Evolutionary conservation across 2,329 filamentous ascomycete genomes (phyloP), one percentile per base, ranked within the genome.

Genomic region (Dryadomyces quercivorus): DNA sequence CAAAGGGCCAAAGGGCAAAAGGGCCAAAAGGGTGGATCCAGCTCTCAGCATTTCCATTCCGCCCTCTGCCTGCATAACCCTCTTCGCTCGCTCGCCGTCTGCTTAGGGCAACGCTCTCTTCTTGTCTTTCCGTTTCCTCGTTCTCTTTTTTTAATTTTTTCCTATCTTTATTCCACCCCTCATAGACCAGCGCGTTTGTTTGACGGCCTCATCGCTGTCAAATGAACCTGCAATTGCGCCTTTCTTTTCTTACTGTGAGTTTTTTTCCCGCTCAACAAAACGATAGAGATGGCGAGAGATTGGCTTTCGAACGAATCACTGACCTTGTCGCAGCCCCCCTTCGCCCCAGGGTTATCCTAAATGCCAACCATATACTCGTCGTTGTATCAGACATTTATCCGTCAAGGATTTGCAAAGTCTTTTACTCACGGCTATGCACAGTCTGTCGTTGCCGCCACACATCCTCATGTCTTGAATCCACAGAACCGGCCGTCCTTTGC

Each of bases 401-500:
- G 93, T 78, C 88, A 92, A 80, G 91, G 88, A 85, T 86, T 96
- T 74, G 85, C 88, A 68, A 97, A 97, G 77, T 90, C 91, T 66
- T 86, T 97, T 71, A 92, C 89, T 70, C 89, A 97, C 81, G 92
- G 92, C 73, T 97, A 96, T 80, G 91, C 91, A 64, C 92, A 97
- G 71, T 95, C 91, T 60, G 86, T 97, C 73, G 90, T 98, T 73
- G 93, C 93, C 66, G 92, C 90, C 65, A 89, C 89, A 60, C 90
- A 95, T 60, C 80, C 80, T 55, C 76, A 79, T 84, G 86, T 75
- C 78, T 81, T 77, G 80, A 89, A 84, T 78, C 83, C 74, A 67
- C 89, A 82, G 69, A 82, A 80, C 68, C 77, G 80, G 62, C 78
- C 78, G 59, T 78, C 78, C 64, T 84, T 82, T 65, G 77, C 74